Base-by-base conservation (phyloP, 345 rosid genomes). In the Arabidopsis arenosa region DNA sequence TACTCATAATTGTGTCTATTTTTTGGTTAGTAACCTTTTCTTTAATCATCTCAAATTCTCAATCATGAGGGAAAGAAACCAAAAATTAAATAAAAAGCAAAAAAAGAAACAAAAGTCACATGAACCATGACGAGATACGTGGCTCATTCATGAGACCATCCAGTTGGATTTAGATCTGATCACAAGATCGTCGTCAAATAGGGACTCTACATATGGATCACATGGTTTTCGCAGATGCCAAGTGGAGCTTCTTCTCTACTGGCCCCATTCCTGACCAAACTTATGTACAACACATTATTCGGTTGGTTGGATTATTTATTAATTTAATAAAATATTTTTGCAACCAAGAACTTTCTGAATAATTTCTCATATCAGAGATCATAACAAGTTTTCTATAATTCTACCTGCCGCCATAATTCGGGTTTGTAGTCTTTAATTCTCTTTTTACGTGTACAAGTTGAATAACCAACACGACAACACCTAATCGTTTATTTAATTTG, bases 101-200 rank as follows among this genome's bases (percentile, higher is more conserved):
- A 71, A 54, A 40, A 54, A 40, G 1, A 47, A n/a, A 36, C 2
- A 66, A 57, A 75, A 47, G 6, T 15, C 72, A 77, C 80, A 70
- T 70, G 80, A 70, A 77, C 28, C 37, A 9, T 23, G 79, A 33
- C 47, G 18, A 52, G 44, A 61, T 51, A 76, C 74, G 80, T 76
- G 57, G 60, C 36, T 15, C 4, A 43, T 59, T 30, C 53, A 58
- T 39, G 69, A 76, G 66, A 69, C 70, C 28, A 47, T 66, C 51
- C 76, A 70, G 53, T 70, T 36, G 66, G 72, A 48, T 48, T 48
- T 47, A 37, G 60, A 75, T 75, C 79, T 48, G 57, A 49, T 35
- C 17, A 26, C 33, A 11, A 64, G 28, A 64, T 64, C 72, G 11
- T 63, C 28, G 41, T 55, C 71, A 28, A 45, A 56, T 64, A 45